phyloP scores from a whole-genome alignment of 208 protist species.

The Acanthamoeba castellanii region DNA sequence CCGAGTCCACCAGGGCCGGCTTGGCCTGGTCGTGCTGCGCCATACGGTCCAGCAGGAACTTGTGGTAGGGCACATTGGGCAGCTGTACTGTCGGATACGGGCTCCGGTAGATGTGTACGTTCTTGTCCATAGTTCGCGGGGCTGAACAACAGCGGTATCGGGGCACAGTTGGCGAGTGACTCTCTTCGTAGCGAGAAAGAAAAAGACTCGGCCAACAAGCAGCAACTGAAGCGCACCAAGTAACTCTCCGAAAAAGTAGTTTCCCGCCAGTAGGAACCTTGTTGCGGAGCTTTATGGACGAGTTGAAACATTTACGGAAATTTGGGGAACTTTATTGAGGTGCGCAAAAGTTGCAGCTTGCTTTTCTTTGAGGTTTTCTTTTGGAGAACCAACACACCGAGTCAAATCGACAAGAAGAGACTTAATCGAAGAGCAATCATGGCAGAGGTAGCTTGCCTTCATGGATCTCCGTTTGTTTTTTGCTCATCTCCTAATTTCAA shows the following conservation, averaged over 20 bases:
- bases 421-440: no score
- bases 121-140: background rate
- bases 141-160: background rate
- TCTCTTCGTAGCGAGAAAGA: background rate
- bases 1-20: background rate
- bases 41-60: background rate
- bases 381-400: no score
- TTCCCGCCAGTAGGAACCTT: no score
- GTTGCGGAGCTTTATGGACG: no score
- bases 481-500: background rate
- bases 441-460: no score
- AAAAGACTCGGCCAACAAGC: background rate
- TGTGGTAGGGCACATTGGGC: background rate
- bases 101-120: background rate
- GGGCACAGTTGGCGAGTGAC: background rate
- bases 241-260: no score
- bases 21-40: slow-evolving; percentile 7
- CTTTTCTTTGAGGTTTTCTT: no score
- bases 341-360: no score
- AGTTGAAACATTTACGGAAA: no score
- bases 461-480: background rate
- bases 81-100: background rate
- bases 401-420: no score
- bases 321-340: no score
- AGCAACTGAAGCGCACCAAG: no score